Evolutionary conservation across 139 green algal species (phyloP).

Genomic region (Deuterostichococcus epilithicus): DNA sequence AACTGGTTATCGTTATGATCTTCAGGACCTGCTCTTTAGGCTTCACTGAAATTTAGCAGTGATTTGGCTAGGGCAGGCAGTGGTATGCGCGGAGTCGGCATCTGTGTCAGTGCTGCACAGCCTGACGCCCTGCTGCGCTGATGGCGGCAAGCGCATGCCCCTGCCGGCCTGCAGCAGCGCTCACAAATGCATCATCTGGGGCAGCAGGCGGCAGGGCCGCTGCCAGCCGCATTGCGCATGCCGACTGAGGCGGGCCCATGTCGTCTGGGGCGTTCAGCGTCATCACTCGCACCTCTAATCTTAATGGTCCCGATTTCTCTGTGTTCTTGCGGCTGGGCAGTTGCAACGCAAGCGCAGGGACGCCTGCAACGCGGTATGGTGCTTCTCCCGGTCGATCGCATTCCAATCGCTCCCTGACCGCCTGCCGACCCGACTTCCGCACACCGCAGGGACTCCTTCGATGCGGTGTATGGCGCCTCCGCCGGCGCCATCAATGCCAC

Average conservation of each 20-base stretch:
- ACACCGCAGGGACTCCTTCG: constrained; percentile 57
- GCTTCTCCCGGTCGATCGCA: neutral
- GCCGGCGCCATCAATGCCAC: constrained; percentile 84
- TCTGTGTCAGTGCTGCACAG: too few relatives aligned
- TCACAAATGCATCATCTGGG: too few relatives aligned
- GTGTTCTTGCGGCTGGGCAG: neutral
- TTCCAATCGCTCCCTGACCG: neutral
- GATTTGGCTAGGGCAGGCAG: neutral
- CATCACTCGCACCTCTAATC: neutral
- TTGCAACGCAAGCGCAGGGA: neutral
- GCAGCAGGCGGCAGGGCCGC: too few relatives aligned
- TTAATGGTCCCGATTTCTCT: neutral
- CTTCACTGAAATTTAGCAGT: neutral
- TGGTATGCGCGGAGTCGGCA: too few relatives aligned
- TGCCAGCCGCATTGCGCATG: too few relatives aligned
- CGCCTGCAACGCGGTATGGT: neutral
- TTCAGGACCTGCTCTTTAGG: neutral
- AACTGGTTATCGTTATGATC: neutral
- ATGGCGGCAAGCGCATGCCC: too few relatives aligned
- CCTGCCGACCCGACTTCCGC: too few relatives aligned
- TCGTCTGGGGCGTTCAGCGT: neutral
- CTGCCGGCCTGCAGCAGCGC: neutral
- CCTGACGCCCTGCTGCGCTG: too few relatives aligned
- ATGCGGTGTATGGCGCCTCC: constrained; percentile 78
- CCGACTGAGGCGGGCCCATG: too few relatives aligned